These are phyloP conservation scores for Erodium trifolium DNA, from an alignment of 441 rosid species.

Conservation along the genomic window DNA sequence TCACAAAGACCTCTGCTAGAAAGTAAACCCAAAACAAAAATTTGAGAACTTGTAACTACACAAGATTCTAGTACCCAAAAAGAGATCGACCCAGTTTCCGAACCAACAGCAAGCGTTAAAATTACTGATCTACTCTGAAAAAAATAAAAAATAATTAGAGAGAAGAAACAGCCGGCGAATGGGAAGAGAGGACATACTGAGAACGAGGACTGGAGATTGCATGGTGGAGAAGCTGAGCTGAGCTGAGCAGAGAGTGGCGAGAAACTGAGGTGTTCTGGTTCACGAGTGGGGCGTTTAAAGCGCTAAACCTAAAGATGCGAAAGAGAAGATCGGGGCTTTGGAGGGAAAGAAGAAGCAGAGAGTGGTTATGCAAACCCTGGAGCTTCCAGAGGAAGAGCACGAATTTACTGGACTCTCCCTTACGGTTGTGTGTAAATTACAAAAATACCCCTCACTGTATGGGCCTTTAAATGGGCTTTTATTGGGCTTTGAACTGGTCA, in stretches of 20 bases:
- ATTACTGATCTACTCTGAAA: background rate
- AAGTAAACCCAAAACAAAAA: too few relatives aligned
- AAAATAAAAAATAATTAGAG: background rate
- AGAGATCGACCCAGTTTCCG: background rate
- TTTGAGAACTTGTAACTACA: background rate
- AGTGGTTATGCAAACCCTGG: slow-evolving; percentile 3
- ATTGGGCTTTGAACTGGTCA: too few relatives aligned
- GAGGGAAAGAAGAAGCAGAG: background rate
- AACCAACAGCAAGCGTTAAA: background rate
- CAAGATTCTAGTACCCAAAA: background rate
- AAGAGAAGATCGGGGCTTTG: slow-evolving; percentile 7
- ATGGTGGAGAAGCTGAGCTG: background rate
- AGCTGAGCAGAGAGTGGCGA: background rate
- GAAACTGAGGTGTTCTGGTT: background rate
- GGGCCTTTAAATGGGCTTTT: background rate
- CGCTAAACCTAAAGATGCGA: background rate
- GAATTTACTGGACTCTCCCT: background rate
- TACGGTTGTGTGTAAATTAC: background rate
- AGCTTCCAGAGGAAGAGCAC: background rate
- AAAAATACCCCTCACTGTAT: background rate
- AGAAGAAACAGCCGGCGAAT: background rate
- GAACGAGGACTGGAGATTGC: slow-evolving; percentile 8
- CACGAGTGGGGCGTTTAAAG: background rate
- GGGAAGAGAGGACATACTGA: background rate
- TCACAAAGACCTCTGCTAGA: background rate